Evolutionary conservation across 2,329 filamentous ascomycete species (phyloP).

Genomic region (Aspergillus clavatus): DNA sequence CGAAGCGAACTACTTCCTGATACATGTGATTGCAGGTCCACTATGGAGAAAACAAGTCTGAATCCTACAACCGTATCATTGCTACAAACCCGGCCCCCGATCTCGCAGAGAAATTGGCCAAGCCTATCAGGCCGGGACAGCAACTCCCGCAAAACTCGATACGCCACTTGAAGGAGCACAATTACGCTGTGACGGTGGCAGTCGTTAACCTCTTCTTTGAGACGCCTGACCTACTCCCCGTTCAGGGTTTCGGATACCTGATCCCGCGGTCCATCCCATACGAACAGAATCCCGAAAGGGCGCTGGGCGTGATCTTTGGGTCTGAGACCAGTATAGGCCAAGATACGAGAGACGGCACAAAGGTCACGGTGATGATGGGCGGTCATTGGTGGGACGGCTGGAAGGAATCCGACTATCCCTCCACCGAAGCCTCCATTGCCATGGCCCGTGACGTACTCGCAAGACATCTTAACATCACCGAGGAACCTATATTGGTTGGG

Average conservation of each 20-base stretch:
- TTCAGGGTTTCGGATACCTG: slow-evolving; percentile 82
- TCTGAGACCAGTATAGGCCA: slow-evolving; percentile 59
- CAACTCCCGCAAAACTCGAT: slow-evolving; percentile 18
- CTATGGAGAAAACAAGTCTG: slow-evolving; percentile 3
- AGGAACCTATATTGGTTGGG: slow-evolving; percentile 56
- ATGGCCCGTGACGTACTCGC: slow-evolving; percentile 67
- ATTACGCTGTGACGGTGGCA: slow-evolving; percentile 74
- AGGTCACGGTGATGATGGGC: slow-evolving; percentile 89
- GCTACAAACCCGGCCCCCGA: slow-evolving; percentile 28
- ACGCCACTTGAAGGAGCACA: slow-evolving; percentile 31
- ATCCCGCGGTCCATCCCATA: slow-evolving; percentile 69
- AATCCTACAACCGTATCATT: slow-evolving; percentile 29
- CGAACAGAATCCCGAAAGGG: slow-evolving; percentile 72
- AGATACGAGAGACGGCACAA: slow-evolving; percentile 63
- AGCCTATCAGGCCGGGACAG: slow-evolving; percentile 4
- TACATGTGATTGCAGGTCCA: slow-evolving; percentile 14
- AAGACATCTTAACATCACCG: slow-evolving; percentile 68
- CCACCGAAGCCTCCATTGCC: slow-evolving; percentile 58
- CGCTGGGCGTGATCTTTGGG: slow-evolving; percentile 90
- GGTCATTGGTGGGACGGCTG: slow-evolving; percentile 83
- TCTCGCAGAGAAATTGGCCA: slow-evolving; percentile 23
- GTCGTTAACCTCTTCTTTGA: slow-evolving; percentile 86
- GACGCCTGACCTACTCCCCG: slow-evolving; percentile 58
- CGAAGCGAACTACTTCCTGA: neutral
- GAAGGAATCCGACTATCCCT: slow-evolving; percentile 51